These are phyloP conservation scores for Geotrichum aggregatum DNA, from an alignment of 1,139 yeast species.

Conservation along the genomic window DNA sequence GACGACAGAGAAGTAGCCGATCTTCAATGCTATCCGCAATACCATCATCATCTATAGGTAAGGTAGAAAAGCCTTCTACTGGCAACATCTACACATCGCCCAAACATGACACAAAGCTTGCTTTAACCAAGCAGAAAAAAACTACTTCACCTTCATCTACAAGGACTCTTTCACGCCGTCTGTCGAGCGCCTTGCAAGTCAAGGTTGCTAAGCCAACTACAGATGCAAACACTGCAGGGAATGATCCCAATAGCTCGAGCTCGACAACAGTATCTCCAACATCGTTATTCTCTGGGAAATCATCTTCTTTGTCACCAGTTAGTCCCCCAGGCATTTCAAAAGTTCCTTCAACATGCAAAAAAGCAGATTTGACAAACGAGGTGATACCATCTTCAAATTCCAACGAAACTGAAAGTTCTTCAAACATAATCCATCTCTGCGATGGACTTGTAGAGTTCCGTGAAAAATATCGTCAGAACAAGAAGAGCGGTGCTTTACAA, in stretches of 20 bases:
- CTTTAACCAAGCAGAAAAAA: not conserved
- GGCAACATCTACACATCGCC: not conserved
- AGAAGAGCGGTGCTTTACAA: not conserved
- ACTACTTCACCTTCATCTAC: not conserved
- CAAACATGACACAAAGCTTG: not conserved
- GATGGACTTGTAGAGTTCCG: constrained; percentile 25
- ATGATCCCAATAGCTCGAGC: not conserved
- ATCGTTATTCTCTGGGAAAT: constrained; percentile 4
- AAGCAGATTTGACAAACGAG: not conserved
- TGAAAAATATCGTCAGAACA: constrained; percentile 19
- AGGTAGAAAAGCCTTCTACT: not conserved
- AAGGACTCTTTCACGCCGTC: constrained; percentile 4
- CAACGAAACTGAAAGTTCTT: not conserved
- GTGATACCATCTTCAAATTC: not conserved
- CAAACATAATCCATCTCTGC: constrained; percentile 22
- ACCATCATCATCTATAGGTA: not conserved
- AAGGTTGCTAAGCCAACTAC: not conserved
- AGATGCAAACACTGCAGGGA: not conserved
- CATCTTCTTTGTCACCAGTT: constrained; percentile 1
- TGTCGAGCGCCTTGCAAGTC: not conserved
- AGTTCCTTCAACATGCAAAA: no score
- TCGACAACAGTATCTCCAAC: not conserved
- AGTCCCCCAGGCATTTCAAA: constrained; percentile 6
- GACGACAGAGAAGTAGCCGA: constrained; percentile 1
- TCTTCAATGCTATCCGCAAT: not conserved